Evolutionary conservation across 306 rosid genomes (phyloP).

Genomic region (Rubus idaeus): DNA sequence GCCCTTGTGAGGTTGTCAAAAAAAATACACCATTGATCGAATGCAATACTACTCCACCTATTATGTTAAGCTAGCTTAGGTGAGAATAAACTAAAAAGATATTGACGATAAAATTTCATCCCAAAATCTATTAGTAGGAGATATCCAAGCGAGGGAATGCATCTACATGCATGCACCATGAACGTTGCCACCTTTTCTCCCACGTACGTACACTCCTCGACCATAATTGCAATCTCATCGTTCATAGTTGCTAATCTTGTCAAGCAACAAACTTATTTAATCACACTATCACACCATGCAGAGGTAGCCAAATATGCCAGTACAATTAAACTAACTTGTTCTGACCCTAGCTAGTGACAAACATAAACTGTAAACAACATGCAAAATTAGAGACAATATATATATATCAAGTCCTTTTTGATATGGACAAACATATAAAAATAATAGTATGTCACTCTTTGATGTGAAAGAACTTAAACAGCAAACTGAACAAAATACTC

Average conservation of each 20-base stretch:
- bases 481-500: background rate
- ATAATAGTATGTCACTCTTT: background rate
- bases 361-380: background rate
- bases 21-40: too few relatives aligned
- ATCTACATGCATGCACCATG: background rate
- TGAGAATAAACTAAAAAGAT: too few relatives aligned
- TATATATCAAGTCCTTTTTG: background rate
- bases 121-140: too few relatives aligned
- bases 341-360: background rate
- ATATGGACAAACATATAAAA: background rate
- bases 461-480: conserved; percentile 2
- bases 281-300: too few relatives aligned
- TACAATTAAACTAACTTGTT: background rate
- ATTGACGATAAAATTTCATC: too few relatives aligned
- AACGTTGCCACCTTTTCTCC: background rate
- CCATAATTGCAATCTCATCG: background rate
- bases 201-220: too few relatives aligned
- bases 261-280: conserved; percentile 4
- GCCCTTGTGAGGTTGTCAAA: too few relatives aligned
- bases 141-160: background rate
- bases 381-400: too few relatives aligned
- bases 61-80: too few relatives aligned
- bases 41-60: too few relatives aligned
- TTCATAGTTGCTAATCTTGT: background rate
- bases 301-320: conserved; percentile 4